Evolutionary conservation across 495 filamentous ascomycete genomes (phyloP).

Genomic region (Annulohypoxylon maeteangense): DNA sequence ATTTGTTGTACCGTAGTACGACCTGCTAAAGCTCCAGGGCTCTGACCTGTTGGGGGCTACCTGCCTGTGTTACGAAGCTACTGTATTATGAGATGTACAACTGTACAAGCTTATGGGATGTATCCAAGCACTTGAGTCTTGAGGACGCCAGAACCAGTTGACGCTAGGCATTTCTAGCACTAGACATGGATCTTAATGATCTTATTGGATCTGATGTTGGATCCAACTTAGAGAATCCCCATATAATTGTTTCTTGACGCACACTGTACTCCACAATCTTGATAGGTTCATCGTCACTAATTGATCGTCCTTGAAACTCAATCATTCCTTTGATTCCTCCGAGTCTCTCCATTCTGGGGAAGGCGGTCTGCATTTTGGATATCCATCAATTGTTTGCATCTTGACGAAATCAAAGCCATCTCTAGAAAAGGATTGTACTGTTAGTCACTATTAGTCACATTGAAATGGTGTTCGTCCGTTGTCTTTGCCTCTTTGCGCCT

Average conservation of each 20-base stretch:
- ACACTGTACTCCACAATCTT: constrained; percentile 23
- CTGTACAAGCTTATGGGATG: neutral
- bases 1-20: constrained; percentile 1
- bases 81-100: neutral
- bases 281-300: constrained; percentile 19
- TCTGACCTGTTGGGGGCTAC: constrained; percentile 28
- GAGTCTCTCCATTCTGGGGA: constrained; percentile 35
- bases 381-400: constrained; percentile 27
- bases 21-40: constrained; percentile 21
- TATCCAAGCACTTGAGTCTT: no score
- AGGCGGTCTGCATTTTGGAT: constrained; percentile 29
- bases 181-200: constrained; percentile 1
- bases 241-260: constrained; percentile 14
- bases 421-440: neutral
- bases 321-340: constrained; percentile 39
- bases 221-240: neutral
- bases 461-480: neutral
- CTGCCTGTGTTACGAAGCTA: neutral
- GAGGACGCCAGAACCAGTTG: neutral
- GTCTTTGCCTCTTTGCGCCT: neutral
- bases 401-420: neutral
- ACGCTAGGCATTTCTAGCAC: constrained; percentile 3
- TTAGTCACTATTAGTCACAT: neutral
- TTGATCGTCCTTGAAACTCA: constrained; percentile 36
- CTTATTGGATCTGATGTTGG: neutral